Conservation (phyloP, 768 basidiomycete species). For the Calvatia gigantea region DNA sequence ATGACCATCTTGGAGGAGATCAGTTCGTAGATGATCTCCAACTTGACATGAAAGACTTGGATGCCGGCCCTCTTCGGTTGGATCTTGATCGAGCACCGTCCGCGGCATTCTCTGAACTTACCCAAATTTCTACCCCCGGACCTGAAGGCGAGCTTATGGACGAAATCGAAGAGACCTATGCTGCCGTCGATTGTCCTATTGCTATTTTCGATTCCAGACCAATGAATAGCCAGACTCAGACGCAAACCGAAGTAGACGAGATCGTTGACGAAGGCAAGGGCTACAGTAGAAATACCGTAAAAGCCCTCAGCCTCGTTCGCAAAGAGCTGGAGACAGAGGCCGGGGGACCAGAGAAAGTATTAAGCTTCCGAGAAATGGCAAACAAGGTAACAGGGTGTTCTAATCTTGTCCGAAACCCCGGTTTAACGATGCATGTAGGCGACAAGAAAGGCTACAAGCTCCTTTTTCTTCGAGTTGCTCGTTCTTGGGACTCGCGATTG, state of each 20-base stretch:
- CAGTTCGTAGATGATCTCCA: conserved; percentile 67
- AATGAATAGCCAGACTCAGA: conserved; percentile 40
- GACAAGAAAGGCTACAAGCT: conserved; percentile 85
- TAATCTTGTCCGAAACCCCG: background rate
- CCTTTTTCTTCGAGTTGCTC: conserved; percentile 97
- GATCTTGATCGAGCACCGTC: conserved; percentile 40
- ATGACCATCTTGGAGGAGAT: conserved; percentile 49
- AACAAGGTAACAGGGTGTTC: conserved; percentile 55
- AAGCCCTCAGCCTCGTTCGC: conserved; percentile 74
- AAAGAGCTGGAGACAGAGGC: conserved; percentile 58
- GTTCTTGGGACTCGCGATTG: conserved; percentile 93
- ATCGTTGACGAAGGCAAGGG: conserved; percentile 44
- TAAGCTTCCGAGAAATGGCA: conserved; percentile 79
- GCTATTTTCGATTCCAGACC: conserved; percentile 74
- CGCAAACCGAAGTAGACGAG: conserved; percentile 25
- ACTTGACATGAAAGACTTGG: conserved; percentile 56
- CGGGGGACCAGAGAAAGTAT: conserved; percentile 45
- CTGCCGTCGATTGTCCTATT: conserved; percentile 72
- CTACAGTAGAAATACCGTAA: conserved; percentile 87
- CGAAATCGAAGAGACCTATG: conserved; percentile 64
- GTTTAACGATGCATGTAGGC: conserved; percentile 45
- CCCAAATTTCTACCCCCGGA: conserved; percentile 65
- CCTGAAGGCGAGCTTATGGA: conserved; percentile 46
- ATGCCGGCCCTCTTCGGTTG: conserved; percentile 33
- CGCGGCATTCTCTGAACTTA: conserved; percentile 50